A percentile compares a stretch with the other conserved stretches of the same genome.
phyloP scores from a whole-genome alignment of 768 basidiomycete species.

The Floccularia luteovirens region DNA sequence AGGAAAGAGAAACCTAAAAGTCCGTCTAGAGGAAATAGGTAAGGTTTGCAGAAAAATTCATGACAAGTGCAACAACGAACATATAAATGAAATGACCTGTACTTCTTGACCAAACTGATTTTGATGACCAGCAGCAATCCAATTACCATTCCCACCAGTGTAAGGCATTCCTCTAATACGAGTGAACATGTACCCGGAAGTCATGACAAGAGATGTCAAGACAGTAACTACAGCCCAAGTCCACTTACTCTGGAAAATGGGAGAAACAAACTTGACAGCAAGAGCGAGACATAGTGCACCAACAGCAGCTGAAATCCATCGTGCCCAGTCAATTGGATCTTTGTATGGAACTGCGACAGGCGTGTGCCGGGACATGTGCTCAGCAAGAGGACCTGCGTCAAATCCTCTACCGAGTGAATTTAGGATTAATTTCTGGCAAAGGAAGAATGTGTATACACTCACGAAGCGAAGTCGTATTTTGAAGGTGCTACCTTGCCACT shows the following conservation, averaged over 20 bases:
- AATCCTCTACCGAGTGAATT: slow-evolving; percentile 56
- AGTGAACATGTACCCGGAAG: slow-evolving; percentile 93
- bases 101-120: slow-evolving; percentile 93
- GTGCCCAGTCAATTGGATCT: slow-evolving; percentile 69
- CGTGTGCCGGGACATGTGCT: slow-evolving; percentile 66
- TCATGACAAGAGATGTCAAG: slow-evolving; percentile 72
- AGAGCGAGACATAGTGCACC: slow-evolving; percentile 41
- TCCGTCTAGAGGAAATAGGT: slow-evolving; percentile 56
- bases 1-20: slow-evolving; percentile 70
- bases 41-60: neutral
- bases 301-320: slow-evolving; percentile 36
- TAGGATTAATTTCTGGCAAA: neutral
- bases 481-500: slow-evolving; percentile 47
- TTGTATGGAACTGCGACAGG: slow-evolving; percentile 78
- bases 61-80: slow-evolving; percentile 39
- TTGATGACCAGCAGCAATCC: slow-evolving; percentile 86
- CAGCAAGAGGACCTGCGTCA: slow-evolving; percentile 68
- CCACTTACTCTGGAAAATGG: slow-evolving; percentile 68
- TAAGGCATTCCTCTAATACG: slow-evolving; percentile 81
- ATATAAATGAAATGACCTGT: slow-evolving; percentile 77
- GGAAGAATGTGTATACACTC: slow-evolving; percentile 14
- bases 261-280: slow-evolving; percentile 50
- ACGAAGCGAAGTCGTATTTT: slow-evolving; percentile 78
- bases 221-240: slow-evolving; percentile 62
- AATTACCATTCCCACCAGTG: slow-evolving; percentile 52